Base-by-base conservation (phyloP, 2,329 filamentous ascomycete species). In the Zopfia rhizophila region DNA sequence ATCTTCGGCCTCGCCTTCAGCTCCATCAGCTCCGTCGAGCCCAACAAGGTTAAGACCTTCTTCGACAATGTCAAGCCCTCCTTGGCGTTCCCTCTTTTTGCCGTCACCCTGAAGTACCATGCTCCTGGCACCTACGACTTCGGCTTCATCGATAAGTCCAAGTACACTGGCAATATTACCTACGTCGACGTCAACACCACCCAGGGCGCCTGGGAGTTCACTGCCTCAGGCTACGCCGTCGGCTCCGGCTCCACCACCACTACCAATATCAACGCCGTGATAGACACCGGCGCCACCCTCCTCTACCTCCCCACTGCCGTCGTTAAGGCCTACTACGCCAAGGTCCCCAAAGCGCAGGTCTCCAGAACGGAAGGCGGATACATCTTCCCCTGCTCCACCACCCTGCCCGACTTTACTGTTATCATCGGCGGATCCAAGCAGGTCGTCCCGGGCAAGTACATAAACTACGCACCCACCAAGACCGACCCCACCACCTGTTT, bases 201-300 rank as follows among this genome's bases (percentile, higher is more conserved):
- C 17, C 77, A 87, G 46, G 82, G 84, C 4, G 87, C 81, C 75
- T 89, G 86, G 86, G 71, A 79, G 45, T 81, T 89, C 66, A 78
- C 73, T 14, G 73, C 82, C 8, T 73, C 75, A 17, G 82, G 80
- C 16, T 87, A 84, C 71, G 73, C 73, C 27, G 63, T 87, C 39
- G 85, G 82, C 39, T 65, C 66, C 48, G 63, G 64, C 14, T 38
- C 59, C 19, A 55, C 72, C 68, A 72, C 74, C 44, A 60, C 67
- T 25, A 43, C 66, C 33, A 61, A 71, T 48, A 78, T 84, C 66
- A 56, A 66, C 30, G 80, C 78, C 56, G 88, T 90, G 66, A 83
- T 84, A 60, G 87, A 90, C 72, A 90, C 87, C 2, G 87, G 87
- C 40, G 89, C 87, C 44, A 86, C 85, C 1, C 82, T 90, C 21